Conservation (phyloP, 495 filamentous ascomycete species). For the Cercophora samala region DNA sequence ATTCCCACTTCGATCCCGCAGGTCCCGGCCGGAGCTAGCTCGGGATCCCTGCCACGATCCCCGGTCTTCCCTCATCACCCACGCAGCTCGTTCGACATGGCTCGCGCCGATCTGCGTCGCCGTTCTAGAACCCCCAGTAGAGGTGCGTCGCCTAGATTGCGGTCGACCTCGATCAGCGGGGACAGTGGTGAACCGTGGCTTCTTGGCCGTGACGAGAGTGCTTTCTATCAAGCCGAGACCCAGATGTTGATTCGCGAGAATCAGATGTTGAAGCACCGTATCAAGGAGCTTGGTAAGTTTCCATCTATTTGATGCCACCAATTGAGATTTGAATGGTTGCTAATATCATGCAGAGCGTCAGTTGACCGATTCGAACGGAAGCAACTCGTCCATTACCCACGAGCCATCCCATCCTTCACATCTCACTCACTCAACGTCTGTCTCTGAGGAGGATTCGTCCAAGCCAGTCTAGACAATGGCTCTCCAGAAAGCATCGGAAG, state of each 20-base stretch:
- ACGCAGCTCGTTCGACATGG: constrained; percentile 56
- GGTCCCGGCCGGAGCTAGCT: constrained; percentile 20
- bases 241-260: constrained; percentile 86
- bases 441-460: constrained; percentile 18
- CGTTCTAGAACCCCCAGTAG: constrained; percentile 57
- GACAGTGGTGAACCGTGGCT: constrained; percentile 46
- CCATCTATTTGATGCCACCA: no score
- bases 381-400: constrained; percentile 33
- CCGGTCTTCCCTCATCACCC: constrained; percentile 54
- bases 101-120: constrained; percentile 50
- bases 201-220: constrained; percentile 67
- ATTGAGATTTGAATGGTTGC: not conserved
- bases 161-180: constrained; percentile 52
- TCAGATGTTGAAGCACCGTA: constrained; percentile 82
- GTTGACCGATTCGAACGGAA: constrained; percentile 31
- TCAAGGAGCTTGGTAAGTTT: constrained; percentile 72
- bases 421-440: constrained; percentile 26
- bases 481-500: not conserved
- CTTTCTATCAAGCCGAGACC: constrained; percentile 91
- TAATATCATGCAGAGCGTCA: constrained; percentile 33
- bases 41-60: constrained; percentile 46
- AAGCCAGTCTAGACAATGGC: constrained; percentile 1
- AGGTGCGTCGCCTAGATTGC: constrained; percentile 53
- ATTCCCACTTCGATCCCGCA: constrained; percentile 31
- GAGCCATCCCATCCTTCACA: constrained; percentile 35